Evolutionary conservation across 345 rosid genomes (phyloP), one percentile per base, ranked within the genome.

Genomic region (Arabidopsis suecica): DNA sequence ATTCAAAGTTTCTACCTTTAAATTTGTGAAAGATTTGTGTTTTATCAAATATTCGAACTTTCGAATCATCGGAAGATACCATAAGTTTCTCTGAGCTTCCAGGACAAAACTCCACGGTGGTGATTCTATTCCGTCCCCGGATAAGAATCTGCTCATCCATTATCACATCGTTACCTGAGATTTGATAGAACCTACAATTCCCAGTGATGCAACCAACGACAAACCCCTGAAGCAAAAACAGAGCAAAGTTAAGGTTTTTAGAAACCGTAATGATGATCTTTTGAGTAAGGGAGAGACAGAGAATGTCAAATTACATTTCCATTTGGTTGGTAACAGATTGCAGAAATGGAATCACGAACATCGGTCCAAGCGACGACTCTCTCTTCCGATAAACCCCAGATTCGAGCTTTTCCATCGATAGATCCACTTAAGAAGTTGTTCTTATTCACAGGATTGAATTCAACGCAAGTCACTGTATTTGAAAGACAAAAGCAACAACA

Each of bases 331-430:
- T 89, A 91, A 64, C 90, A 79, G n/a, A 94, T 71, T 2, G 97
- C 89, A 8, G 96, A 84, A 84, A 88, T 85, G 34, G 81, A 84
- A 72, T 94, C 89, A 53, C 78, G 82, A 7, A 77, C 83, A n/a
- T 91, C 90, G 1, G 81, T 83, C 99, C 99, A 94, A 78, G 86
- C 84, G 18, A 91, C 85, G 51, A 94, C 97, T 81, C 87, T 83
- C 61, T 80, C 69, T 80, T 88, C 86, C 7, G 78, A 66, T 3
- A 88, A 83, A 11, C 96, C 91, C 99, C 99, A 94, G 32, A 94
- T 83, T 69, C 99, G 86, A 64, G 86, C 97, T 83, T 90, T 94
- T 50, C 99, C 99, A 79, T 94, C 99, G 13, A 91, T 86, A 2
- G 92, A 94, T 66, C 99, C 97, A 45, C 92, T 91, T 78, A 89